Evolutionary conservation across 2,329 filamentous ascomycete genomes (phyloP).

Genomic region (Penicillium nordicum): DNA sequence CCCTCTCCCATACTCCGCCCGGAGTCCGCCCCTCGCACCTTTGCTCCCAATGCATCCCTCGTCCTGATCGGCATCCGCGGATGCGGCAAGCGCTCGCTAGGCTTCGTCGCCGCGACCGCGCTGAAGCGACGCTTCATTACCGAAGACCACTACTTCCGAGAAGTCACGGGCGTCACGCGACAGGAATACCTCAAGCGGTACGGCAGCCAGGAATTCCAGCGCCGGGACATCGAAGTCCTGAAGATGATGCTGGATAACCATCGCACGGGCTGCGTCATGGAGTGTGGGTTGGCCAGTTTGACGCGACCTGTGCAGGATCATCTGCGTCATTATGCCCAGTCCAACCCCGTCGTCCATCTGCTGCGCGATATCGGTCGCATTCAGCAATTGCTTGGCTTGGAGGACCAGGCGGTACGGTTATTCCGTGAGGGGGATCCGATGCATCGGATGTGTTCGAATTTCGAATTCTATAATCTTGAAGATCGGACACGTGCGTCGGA

Average conservation of each 20-base stretch:
- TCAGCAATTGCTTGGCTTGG: conserved; percentile 42
- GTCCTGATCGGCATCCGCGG: conserved; percentile 44
- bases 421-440: conserved; percentile 45
- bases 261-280: conserved; percentile 41
- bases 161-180: conserved; percentile 40
- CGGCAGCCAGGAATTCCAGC: conserved; percentile 44
- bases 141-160: conserved; percentile 45
- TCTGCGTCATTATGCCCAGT: conserved; percentile 36
- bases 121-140: conserved; percentile 44
- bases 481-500: conserved; percentile 37
- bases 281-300: conserved; percentile 43
- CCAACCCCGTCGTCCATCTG: conserved; percentile 42
- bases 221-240: conserved; percentile 42
- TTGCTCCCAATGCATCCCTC: conserved; percentile 40
- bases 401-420: conserved; percentile 43
- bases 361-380: conserved; percentile 42
- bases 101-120: conserved; percentile 43
- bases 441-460: conserved; percentile 48
- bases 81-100: conserved; percentile 44
- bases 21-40: conserved; percentile 21
- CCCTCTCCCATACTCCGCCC: neutral
- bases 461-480: conserved; percentile 49
- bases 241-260: conserved; percentile 46
- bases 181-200: conserved; percentile 41
- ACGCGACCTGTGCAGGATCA: conserved; percentile 43